Evolutionary conservation across 495 filamentous ascomycete species (phyloP).

Genomic region (Massariosphaeria phaeospora): DNA sequence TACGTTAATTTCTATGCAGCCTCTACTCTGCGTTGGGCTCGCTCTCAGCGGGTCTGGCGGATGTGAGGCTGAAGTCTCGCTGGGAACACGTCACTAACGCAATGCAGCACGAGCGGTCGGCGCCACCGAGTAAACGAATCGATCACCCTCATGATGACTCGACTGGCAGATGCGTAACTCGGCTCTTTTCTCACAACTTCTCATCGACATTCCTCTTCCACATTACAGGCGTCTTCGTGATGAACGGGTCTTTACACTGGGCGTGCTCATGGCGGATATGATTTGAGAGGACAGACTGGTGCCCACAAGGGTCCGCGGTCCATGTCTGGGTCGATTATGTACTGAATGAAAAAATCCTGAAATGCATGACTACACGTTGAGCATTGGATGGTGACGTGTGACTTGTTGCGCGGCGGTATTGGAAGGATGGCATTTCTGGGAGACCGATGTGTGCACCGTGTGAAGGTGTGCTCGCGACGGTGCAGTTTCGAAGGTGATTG

Average conservation of each 20-base stretch:
- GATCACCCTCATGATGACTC: background rate
- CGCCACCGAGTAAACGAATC: conserved; percentile 30
- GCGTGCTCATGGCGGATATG: conserved; percentile 11
- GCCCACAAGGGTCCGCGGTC: background rate
- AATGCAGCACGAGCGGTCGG: conserved; percentile 38
- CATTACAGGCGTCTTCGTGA: conserved; percentile 24
- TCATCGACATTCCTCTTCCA: conserved; percentile 16
- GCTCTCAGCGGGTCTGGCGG: background rate
- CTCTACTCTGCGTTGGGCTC: background rate
- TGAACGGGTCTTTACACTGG: conserved; percentile 7
- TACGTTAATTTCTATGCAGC: conserved; percentile 46
- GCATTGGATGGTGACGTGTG: too few species aligned
- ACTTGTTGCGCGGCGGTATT: too few species aligned
- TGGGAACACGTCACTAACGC: background rate
- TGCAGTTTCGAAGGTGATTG: too few species aligned
- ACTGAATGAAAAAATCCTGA: conserved; percentile 16
- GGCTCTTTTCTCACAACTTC: conserved; percentile 5
- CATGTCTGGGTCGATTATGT: conserved; percentile 6
- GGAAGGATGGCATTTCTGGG: too few species aligned
- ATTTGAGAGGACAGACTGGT: conserved; percentile 1
- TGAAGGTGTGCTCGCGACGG: too few species aligned
- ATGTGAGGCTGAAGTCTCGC: background rate
- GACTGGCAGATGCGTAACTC: background rate
- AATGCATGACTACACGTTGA: too few species aligned
- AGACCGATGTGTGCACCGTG: too few species aligned